Base-by-base conservation (phyloP, 352 stramenopile genomes). In the Phytopythium cucurbitacearum region DNA sequence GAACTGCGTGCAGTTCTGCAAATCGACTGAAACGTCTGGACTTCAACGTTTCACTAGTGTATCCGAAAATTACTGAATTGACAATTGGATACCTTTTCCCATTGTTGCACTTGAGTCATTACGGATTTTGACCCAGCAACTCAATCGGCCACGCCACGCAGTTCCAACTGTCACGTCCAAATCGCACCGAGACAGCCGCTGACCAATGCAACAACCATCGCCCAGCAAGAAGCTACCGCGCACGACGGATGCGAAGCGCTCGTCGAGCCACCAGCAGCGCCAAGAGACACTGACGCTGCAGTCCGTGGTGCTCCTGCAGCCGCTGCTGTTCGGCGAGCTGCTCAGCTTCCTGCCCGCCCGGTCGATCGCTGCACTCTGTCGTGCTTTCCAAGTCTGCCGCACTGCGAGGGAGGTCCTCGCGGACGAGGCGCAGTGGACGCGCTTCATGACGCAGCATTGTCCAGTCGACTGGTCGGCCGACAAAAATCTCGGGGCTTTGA, bases 311-410 rank as follows among this genome's bases (percentile, higher is more conserved):
- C 11, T 45, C 8, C 48, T 45, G 21, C 48, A 45, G 11, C 16
- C 48, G 16, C 43, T 65, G 43, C 59, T 74, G 32, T 45, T 71
- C 2, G 51, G 57, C 21, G 44, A 63, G 40, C 58, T 71, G 15
- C 33, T 68, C 40, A 33, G 49, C 7, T 61, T 57, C 16, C 13
- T 74, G 34, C 47, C 60, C 21, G 44, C 54, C 13, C 36, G 37
- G 4, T 56, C 44, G 8, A 16, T 68, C n/a, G 10, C 40, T 7
- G 40, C 34, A 9, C 16, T 68, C 21, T 69, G 58, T n/a, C 28
- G 64, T 3, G 58, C 58, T 4, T 51, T 57, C 58, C 45, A 32
- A 7, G 7, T 56, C 28, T 40, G 38, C 43, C n/a, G 9, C 9
- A 47, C 52, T 9, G 59, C 50, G 7, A 21, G 9, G 3, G 10